Evolutionary conservation across 164 flowering plant species (phyloP), one percentile per base, ranked within the genome.

Genomic region (Taxillus chinensis): DNA sequence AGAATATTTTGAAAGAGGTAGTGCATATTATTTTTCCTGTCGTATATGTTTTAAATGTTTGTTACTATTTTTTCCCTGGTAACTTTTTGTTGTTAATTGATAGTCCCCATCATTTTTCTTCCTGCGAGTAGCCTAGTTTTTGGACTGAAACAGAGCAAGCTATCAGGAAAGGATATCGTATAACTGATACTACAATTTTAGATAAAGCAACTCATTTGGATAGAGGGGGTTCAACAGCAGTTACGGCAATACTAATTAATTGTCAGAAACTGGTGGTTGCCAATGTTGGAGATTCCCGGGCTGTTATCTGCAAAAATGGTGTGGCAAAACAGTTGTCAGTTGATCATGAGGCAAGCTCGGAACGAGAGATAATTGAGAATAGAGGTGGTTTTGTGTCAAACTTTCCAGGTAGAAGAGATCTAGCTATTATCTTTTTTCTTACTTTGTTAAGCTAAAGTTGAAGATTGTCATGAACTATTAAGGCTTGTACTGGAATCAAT

Each of bases 141-240:
- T 91, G 91, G 97, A 78, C 77, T 46, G 76, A 81, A 46, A 75
- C 99, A 16, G 89, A 84, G 79, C 64, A 39, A 39, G 96, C 97
- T 16, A 71, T 90, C 43, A 84, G 75, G 71, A 83, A 70, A 65
- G 95, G 92, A 17, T 90, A 93, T 62, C 70, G 65, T 6, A 57
- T 68, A 49, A 90, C 97, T 17, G 96, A 89, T 74, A 61, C 63
- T 39, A 73, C 39, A 6, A 90, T 93, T 62, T 65, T 93, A 76
- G 90, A 84, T 40, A 82, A 90, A 70, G 79, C 86, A 52, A 80
- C 58, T 62, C 85, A 86, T 60, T 73, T 85, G 67, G 95, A 97
- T 8, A 82, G 68, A 71, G 98, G 98, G 9, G 98, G 98, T 59
- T 93, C 98, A 48, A 92, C 98, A 59, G 97, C 98, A 9, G 97